phyloP scores from a whole-genome alignment of 164 flowering plant species.

The Liquidambar formosana region DNA sequence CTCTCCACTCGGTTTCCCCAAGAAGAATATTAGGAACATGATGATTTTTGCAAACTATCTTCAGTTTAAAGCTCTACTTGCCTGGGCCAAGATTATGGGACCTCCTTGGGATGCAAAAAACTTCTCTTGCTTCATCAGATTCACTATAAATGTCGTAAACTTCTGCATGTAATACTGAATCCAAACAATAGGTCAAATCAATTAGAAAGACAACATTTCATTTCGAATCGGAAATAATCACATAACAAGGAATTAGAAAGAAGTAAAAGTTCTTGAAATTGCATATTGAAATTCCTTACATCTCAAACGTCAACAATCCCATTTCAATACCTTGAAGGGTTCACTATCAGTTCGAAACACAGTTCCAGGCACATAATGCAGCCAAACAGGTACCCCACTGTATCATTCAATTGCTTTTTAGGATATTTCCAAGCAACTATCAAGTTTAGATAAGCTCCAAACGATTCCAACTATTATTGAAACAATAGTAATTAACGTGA shows the following conservation, averaged over 20 bases:
- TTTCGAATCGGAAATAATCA: background rate
- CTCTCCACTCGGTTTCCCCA: background rate
- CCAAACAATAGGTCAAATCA: conserved; percentile 1
- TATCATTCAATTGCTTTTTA: conserved; percentile 8
- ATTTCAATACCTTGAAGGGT: conserved; percentile 68
- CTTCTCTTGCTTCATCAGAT: conserved; percentile 86
- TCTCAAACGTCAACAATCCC: background rate
- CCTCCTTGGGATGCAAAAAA: conserved; percentile 98
- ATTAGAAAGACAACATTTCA: background rate
- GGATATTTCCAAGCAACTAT: background rate
- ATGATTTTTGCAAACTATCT: background rate
- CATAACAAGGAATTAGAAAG: background rate
- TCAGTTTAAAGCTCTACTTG: conserved; percentile 25
- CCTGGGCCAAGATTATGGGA: conserved; percentile 97
- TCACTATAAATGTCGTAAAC: conserved; percentile 76
- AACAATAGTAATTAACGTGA: background rate
- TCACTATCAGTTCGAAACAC: conserved; percentile 78
- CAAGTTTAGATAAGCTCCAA: no score
- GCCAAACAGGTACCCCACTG: conserved; percentile 98
- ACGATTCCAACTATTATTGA: no score
- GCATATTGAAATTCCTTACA: background rate
- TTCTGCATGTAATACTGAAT: conserved; percentile 83
- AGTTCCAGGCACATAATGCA: conserved; percentile 87
- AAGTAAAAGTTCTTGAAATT: background rate
- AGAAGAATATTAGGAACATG: background rate